Evolutionary conservation across 345 rosid genomes (phyloP), one percentile per base, ranked within the genome.

Genomic region (Draba incana): DNA sequence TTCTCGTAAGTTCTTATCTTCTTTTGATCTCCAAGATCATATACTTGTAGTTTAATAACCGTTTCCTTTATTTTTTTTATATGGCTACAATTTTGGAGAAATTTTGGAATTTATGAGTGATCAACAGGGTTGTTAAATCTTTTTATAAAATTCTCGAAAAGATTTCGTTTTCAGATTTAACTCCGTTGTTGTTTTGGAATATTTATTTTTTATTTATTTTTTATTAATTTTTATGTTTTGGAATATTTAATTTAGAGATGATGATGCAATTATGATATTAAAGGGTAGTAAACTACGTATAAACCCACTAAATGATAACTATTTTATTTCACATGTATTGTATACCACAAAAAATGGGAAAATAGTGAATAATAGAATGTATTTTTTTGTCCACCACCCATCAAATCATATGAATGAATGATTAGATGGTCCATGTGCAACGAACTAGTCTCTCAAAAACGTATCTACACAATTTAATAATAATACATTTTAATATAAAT

Each of bases 1-100:
- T 53, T 16, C 23, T 60, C 78, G 72, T 74, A 73, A 50, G 77
- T 51, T 48, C 4, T 53, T 7, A 0, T 28, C 11, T 4, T 61
- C 39, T 4, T 62, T 61, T 10, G 12, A 71, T 54, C 43, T 63
- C 20, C 2, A 55, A 46, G 11, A 63, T n/a, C n/a, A n/a, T n/a
- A n/a, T 10, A 20, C 20, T 20, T 20, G 20, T 20, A 20, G 20
- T 20, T 28, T 28, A 27, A 27, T 27, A 2, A 28, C 5, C 31
- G 31, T 28, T 28, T 28, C 4, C 31, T 28, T 28, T 28, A 4
- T 28, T 28, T 28, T 28, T 28, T 12, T 23, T 13, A 1, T 4
- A 11, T 43, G 23, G 12, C 23, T 28, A 3, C n/a, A 16, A 52
- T 16, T 66, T 30, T 42, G 15, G 20, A n/a, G 15, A 42, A 15